A percentile compares a stretch with the other conserved stretches of the same genome.
These are phyloP conservation scores for Aotearoamyces nothofagi DNA, from an alignment of 2,329 filamentous ascomycete genomes.

Conservation along the genomic window DNA sequence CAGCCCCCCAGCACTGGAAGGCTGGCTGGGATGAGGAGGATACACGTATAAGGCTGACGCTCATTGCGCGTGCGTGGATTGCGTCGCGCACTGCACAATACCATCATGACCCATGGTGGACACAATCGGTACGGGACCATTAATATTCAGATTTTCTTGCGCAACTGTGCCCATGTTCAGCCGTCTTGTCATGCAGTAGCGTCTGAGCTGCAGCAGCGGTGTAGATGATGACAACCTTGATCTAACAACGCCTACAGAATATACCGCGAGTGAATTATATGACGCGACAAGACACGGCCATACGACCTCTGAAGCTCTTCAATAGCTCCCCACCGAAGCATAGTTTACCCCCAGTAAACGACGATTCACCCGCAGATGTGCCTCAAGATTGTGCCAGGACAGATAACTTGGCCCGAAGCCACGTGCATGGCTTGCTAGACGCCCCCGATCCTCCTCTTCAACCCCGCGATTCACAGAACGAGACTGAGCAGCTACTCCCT, in stretches of 20 bases:
- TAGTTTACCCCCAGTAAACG: conserved; percentile 5
- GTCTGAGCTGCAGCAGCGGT: conserved; percentile 15
- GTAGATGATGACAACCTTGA: conserved; percentile 16
- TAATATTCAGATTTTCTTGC: conserved; percentile 8
- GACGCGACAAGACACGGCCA: conserved; percentile 13
- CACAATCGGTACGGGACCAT: conserved; percentile 16
- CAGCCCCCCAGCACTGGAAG: conserved; percentile 25
- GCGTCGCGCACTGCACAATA: conserved; percentile 10
- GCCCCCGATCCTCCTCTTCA: conserved; percentile 9
- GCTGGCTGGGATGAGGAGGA: conserved; percentile 27
- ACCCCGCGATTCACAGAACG: conserved; percentile 6
- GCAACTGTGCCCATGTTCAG: conserved; percentile 7
- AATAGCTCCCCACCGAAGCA: conserved; percentile 7
- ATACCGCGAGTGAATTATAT: conserved; percentile 13
- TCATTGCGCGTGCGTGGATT: conserved; percentile 20
- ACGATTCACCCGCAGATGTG: conserved; percentile 8
- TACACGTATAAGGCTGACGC: conserved; percentile 20
- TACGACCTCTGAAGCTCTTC: conserved; percentile 11
- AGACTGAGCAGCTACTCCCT: conserved; percentile 22
- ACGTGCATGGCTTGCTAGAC: conserved; percentile 9
- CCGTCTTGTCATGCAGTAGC: conserved; percentile 18
- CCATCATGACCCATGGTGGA: conserved; percentile 8
- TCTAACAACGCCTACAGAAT: conserved; percentile 17
- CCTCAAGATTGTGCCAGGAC: conserved; percentile 9
- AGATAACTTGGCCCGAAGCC: conserved; percentile 13